phyloP scores from a whole-genome alignment of 768 basidiomycete genomes.

The Russula earlei region DNA sequence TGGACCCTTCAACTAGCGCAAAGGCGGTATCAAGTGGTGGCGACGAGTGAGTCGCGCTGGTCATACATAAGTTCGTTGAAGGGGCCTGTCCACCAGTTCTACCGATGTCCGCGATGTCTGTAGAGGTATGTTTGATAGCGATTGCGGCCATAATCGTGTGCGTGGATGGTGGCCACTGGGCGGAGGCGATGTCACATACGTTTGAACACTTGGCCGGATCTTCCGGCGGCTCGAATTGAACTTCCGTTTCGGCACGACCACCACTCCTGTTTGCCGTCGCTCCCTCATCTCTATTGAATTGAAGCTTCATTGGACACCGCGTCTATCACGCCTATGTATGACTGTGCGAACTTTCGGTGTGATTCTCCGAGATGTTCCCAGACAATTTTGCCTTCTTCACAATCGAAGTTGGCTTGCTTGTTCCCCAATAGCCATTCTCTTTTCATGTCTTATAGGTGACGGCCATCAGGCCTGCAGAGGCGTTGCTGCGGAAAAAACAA shows the following conservation, averaged over 20 bases:
- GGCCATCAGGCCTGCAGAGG: not conserved
- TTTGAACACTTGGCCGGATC: not conserved
- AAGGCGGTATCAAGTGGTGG: slow-evolving; percentile 20
- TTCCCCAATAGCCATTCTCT: not conserved
- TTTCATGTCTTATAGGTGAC: too few species aligned
- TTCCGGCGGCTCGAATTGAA: not conserved
- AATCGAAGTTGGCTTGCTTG: not conserved
- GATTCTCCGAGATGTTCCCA: not conserved
- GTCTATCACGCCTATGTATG: not conserved
- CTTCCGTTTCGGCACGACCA: too few species aligned
- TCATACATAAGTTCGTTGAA: not conserved
- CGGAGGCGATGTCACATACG: not conserved
- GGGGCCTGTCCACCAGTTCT: not conserved
- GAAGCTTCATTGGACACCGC: too few species aligned
- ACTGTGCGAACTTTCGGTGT: not conserved
- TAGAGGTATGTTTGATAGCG: not conserved
- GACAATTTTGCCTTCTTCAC: not conserved
- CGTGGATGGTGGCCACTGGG: not conserved
- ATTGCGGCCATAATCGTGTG: not conserved
- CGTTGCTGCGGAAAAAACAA: not conserved
- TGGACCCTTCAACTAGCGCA: slow-evolving; percentile 21
- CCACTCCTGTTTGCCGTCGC: too few species aligned
- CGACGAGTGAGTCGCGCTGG: slow-evolving; percentile 18
- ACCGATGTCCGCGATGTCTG: not conserved
- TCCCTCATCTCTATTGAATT: too few species aligned